Percentiles rank a stretch among this genome's conserved stretches.
Conservation (phyloP, 805 yeast genomes). For the Debaryomyces maramus region DNA sequence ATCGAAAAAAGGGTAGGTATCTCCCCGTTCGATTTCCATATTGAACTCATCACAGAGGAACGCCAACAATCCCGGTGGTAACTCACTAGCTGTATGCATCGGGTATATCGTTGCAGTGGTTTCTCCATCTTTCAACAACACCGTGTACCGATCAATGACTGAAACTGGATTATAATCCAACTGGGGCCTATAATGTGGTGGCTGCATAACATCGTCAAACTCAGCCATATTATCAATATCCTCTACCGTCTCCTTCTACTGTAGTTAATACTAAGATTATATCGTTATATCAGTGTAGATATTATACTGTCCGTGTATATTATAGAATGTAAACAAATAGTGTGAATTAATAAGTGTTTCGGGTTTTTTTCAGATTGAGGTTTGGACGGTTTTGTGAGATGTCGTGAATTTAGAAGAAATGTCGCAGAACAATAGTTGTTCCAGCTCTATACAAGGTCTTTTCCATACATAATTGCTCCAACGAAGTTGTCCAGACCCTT, state of each 20-base stretch:
- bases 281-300: slow-evolving; percentile 26
- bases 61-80: slow-evolving; percentile 77
- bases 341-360: no score
- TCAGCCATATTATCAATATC: slow-evolving; percentile 42
- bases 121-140: slow-evolving; percentile 80
- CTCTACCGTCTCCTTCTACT: not conserved
- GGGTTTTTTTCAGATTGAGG: no score
- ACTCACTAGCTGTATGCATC: slow-evolving; percentile 58
- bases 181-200: slow-evolving; percentile 46
- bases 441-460: slow-evolving; percentile 40
- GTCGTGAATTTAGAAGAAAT: not conserved
- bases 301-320: slow-evolving; percentile 31
- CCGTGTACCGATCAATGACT: slow-evolving; percentile 65
- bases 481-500: slow-evolving; percentile 63
- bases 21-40: slow-evolving; percentile 88
- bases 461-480: slow-evolving; percentile 80
- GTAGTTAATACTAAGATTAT: not conserved
- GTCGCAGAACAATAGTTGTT: slow-evolving; percentile 1
- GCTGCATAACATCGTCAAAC: slow-evolving; percentile 50
- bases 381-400: no score
- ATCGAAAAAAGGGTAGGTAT: slow-evolving; percentile 83
- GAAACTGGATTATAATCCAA: slow-evolving; percentile 36
- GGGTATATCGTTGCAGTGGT: slow-evolving; percentile 95
- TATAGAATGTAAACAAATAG: slow-evolving; percentile 21
- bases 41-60: slow-evolving; percentile 91